phyloP scores from a whole-genome alignment of 2,329 filamentous ascomycete species.

The Lasiodiplodia citricola region DNA sequence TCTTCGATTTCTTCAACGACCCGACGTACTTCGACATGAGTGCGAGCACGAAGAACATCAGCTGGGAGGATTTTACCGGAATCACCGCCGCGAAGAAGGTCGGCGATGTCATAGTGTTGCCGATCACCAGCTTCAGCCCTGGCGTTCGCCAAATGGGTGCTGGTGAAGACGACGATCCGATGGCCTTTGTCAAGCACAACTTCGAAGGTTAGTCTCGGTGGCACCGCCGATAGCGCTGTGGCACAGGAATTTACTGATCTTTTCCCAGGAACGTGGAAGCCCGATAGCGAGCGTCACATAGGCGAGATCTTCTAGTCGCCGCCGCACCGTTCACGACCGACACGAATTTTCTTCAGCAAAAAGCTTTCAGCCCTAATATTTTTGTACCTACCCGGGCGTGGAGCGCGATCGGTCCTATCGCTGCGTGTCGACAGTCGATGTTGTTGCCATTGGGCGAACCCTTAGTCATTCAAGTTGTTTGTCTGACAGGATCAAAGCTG shows the following conservation, averaged over 20 bases:
- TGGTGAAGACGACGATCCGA: conserved; percentile 83
- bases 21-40: conserved; percentile 83
- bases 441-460: background rate
- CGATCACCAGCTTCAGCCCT: conserved; percentile 96
- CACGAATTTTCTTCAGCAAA: conserved; percentile 26
- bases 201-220: conserved; percentile 77
- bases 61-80: conserved; percentile 87
- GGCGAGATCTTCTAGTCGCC: conserved; percentile 46
- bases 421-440: background rate
- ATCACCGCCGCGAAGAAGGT: conserved; percentile 84
- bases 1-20: conserved; percentile 96
- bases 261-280: conserved; percentile 73
- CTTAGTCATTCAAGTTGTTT: background rate
- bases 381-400: conserved; percentile 16
- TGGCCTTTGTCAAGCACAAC: conserved; percentile 97
- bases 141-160: conserved; percentile 94
- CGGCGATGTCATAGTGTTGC: conserved; percentile 90
- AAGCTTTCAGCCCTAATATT: conserved; percentile 19
- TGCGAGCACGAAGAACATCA: conserved; percentile 73
- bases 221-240: background rate
- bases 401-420: conserved; percentile 12
- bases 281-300: conserved; percentile 72
- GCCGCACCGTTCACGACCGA: conserved; percentile 19
- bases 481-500: conserved; percentile 1
- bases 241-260: conserved; percentile 22